Base-by-base conservation (phyloP, 176 grass and related monocot species). In the Carex parvula region DNA sequence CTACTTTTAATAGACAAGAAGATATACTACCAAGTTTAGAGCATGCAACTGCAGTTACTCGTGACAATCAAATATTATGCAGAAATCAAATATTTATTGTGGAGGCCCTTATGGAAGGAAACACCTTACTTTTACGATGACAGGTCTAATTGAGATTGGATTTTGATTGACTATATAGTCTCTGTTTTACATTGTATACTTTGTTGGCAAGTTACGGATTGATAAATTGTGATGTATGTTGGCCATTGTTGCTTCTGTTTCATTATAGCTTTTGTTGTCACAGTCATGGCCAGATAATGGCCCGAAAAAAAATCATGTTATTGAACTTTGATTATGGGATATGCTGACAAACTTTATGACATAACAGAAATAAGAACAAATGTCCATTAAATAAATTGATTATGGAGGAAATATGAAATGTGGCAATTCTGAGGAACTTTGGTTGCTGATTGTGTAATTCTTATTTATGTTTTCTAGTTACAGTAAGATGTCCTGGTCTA, bases 311-410 rank as follows among this genome's bases (percentile, higher is more conserved):
- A 24, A 15, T 9, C 0, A 5, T 18, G 35, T 44, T 10, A n/a
- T 41, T 18, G 6, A 16, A 70, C 15, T 52, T 2, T 52, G n/a
- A 52, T 73, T 64, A 29, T 12, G 5, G 15, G 21, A 16, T 53
- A 55, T 76, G 5, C 5, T 56, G 22, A 77, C 16, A 85, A 83
- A 84, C 83, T 79, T 86, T 75, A 78, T 80, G 83, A 86, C 33
- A 20, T 81, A 44, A 55, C 85, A 86, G 60, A 81, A 85, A 18
- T 46, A 78, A 57, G 82, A 60, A 64, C 9, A 10, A 52, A 32
- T 70, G 37, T 67, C 16, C 41, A 22, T 42, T 18, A 30, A 42
- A 50, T 50, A 50, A 64, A 79, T 15, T 63, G 79, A 63, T 41
- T 41, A 24, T 14, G 60, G 68, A 75, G 30, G 77, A 85, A 82